Evolutionary conservation across 192 early-diverging fungal genomes (phyloP).

Genomic region (Coemansia sp.): DNA sequence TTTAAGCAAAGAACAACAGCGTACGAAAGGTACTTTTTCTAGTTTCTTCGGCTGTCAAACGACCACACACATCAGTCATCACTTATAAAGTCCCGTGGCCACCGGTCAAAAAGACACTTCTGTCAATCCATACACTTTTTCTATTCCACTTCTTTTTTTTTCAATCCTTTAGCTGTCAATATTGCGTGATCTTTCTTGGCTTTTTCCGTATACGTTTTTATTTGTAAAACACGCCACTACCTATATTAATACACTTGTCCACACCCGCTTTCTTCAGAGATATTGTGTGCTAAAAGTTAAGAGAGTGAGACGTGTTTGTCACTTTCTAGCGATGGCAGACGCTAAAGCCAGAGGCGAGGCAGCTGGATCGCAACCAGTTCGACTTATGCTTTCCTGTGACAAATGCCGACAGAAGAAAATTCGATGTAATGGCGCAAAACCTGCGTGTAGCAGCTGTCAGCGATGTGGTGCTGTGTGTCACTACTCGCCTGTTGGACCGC

Average conservation of each 20-base stretch:
- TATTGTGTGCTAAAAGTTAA: neutral
- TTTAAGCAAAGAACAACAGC: neutral
- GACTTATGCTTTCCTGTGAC: conserved; percentile 47
- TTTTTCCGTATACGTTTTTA: neutral
- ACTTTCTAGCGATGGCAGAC: neutral
- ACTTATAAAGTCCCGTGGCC: neutral
- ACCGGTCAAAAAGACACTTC: neutral
- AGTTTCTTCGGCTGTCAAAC: neutral
- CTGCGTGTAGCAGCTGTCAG: conserved; percentile 29
- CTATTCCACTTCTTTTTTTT: too few relatives aligned
- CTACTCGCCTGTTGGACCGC: conserved; percentile 48
- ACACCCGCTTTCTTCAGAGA: neutral
- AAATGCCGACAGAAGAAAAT: conserved; percentile 39
- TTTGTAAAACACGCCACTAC: neutral
- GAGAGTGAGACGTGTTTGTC: neutral
- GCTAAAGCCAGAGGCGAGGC: neutral
- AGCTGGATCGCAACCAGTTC: neutral
- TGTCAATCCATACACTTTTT: neutral
- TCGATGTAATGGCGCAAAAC: conserved; percentile 43
- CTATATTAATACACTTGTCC: neutral
- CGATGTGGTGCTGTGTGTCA: conserved; percentile 18
- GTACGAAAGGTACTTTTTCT: neutral
- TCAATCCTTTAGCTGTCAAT: neutral
- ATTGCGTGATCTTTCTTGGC: neutral
- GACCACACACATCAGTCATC: neutral